Evolutionary conservation across 2,329 filamentous ascomycete species (phyloP), one percentile per base, ranked within the genome.

Genomic region (Alternaria consortialis): DNA sequence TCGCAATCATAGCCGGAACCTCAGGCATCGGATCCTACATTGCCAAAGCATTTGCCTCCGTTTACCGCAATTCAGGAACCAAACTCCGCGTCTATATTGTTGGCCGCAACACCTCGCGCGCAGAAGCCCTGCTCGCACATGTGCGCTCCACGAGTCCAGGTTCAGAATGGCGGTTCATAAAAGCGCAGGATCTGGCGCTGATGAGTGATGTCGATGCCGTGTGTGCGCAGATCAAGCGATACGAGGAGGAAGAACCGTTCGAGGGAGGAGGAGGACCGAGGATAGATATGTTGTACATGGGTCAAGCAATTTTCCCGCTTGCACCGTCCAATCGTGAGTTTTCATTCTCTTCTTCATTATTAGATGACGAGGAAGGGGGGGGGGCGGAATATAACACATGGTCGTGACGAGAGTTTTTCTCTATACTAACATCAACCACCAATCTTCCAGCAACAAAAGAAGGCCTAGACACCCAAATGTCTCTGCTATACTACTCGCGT

Each of bases 251-350:
- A 1, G 43, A 56, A 31, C 63, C 66, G 4, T 70, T 72, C 43
- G 42, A 56, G 15, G 36, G 36, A 31, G 66, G 66, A 5, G 70
- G 66, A 7, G 51, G 37, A 7, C 56, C 75, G 20, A 74, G 74
- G 57, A 53, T 80, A 23, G 79, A 80, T 64, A 66, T 75, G 15
- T 46, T 81, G 25, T 73, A 78, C 20, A 65, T 73, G 63, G 71
- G 67, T 29, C 74, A 77, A 47, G 77, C 67, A 6, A 64, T 67
- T 15, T 67, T 70, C 12, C 65, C 69, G 5, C 3, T 69, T 51
- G 72, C 63, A 39, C 84, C 87, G 66, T 75, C 77, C 29, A 79
- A 78, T 29, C 80, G 89, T 60, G 86, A 20, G 56, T 55, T 4
- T 7, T 40, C n/a, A 20, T 51, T 23, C 15, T 15, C 7, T 25